Evolutionary conservation across 78 protist genomes (phyloP).

Genomic region (Chrysochromulina parva): DNA sequence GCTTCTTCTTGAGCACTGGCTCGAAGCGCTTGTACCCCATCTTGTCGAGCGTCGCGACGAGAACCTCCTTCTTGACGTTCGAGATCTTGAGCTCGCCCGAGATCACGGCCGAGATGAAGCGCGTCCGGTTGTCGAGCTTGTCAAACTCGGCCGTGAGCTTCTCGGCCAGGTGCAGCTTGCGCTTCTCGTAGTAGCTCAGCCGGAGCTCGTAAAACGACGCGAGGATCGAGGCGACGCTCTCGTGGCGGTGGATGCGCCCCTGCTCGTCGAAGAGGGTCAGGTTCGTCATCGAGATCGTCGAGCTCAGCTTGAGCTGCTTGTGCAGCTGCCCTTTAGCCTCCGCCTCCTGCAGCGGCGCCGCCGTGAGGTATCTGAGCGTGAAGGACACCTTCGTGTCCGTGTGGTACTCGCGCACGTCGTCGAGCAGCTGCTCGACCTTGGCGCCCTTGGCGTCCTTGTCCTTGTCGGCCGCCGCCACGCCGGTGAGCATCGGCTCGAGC

Average conservation of each 20-base stretch:
- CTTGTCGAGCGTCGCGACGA: constrained; percentile 12
- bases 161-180: constrained; percentile 54
- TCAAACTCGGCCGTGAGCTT: background rate
- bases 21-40: constrained; percentile 11
- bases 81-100: constrained; percentile 27
- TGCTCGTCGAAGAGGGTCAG: constrained; percentile 82
- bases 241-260: constrained; percentile 81
- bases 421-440: constrained; percentile 38
- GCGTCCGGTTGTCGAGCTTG: constrained; percentile 40
- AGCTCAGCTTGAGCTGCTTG: constrained; percentile 72
- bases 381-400: constrained; percentile 81
- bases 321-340: constrained; percentile 35
- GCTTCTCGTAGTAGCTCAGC: constrained; percentile 69
- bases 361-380: constrained; percentile 1
- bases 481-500: constrained; percentile 10
- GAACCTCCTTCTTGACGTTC: constrained; percentile 33
- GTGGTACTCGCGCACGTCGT: constrained; percentile 82
- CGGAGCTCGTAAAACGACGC: constrained; percentile 81
- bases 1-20: background rate
- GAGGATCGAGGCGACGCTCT: constrained; percentile 59
- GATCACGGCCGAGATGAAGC: constrained; percentile 42
- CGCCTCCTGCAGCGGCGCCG: constrained; percentile 14
- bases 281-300: constrained; percentile 68
- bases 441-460: constrained; percentile 1
- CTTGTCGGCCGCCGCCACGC: background rate